Evolutionary conservation across 73 alveolate genomes (phyloP), one percentile per base, ranked within the genome.

Genomic region (Loxodes magnus): DNA sequence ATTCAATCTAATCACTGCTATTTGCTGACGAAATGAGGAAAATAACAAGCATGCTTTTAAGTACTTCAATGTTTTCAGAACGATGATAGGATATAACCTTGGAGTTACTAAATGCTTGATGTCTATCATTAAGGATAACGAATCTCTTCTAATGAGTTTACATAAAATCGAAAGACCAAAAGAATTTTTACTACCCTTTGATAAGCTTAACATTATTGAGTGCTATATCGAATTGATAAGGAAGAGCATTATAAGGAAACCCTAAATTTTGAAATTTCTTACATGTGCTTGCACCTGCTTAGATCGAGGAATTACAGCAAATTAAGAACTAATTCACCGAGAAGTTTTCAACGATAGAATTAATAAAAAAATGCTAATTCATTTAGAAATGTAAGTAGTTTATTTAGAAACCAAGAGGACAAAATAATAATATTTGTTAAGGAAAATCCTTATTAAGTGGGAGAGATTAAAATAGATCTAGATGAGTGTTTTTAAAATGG

Each of bases 81-180:
- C 22, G 1, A 37, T 25, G 22, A 41, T 41, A 1, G 59, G 35
- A 0, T 2, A 10, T 10, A 41, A 41, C 22, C 59, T 46, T 10
- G 59, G 59, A 9, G 59, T 41, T 10, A 46, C 59, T n/a, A 17
- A 46, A 14, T 7, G 35, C 2, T 25, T 46, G 59, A 9, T 46
- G 59, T n/a, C 50, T 1, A 46, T 46, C 0, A 25, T 46, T 25
- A 24, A 46, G 6, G 53, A 46, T 9, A 9, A 46, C 59, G 59
- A 46, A 46, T 25, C 51, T 5, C 60, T 46, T 0, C 2, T 46
- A 9, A 37, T 46, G n/a, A 37, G 27, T n/a, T 9, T 46, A 25
- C 59, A 46, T 41, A 19, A 46, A 16, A 16, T 33, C 14, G 10
- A 12, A 1, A n/a, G 10, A 33, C 43, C 43, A n/a, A 12, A 33